phyloP scores from a whole-genome alignment of 129 eudicot genomes.

The Saposhnikovia divaricata region DNA sequence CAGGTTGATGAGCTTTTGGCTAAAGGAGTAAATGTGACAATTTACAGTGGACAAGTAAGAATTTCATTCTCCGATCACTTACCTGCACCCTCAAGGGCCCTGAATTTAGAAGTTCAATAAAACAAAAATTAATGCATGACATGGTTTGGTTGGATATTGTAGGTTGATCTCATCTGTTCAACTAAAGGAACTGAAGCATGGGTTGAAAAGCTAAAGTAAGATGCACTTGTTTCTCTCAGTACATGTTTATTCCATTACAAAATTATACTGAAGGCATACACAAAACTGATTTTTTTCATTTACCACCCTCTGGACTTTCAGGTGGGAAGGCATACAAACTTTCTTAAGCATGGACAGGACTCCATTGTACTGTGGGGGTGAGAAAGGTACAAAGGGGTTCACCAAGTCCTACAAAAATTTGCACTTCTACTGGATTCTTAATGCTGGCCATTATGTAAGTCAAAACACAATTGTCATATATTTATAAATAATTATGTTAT shows the following conservation, averaged over 20 bases:
- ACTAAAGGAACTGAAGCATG: constrained; percentile 87
- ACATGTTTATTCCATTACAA: no score
- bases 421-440: constrained; percentile 87
- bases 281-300: not conserved
- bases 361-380: constrained; percentile 57
- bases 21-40: constrained; percentile 65
- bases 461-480: not conserved
- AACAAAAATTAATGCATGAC: not conserved
- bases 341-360: constrained; percentile 54
- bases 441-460: constrained; percentile 96
- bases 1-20: constrained; percentile 78
- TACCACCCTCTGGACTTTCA: not conserved
- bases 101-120: no score
- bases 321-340: constrained; percentile 80
- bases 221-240: not conserved
- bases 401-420: constrained; percentile 53
- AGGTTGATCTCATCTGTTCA: constrained; percentile 87
- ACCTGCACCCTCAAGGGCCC: not conserved
- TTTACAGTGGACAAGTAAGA: constrained; percentile 88
- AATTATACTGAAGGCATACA: no score
- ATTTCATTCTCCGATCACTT: not conserved
- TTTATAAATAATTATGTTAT: not conserved
- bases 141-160: constrained; percentile 21
- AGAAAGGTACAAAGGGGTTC: constrained; percentile 47
- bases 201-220: constrained; percentile 81